Evolutionary conservation across 495 filamentous ascomycete species (phyloP), one percentile per base, ranked within the genome.

Genomic region (Penicillium verhagenii): DNA sequence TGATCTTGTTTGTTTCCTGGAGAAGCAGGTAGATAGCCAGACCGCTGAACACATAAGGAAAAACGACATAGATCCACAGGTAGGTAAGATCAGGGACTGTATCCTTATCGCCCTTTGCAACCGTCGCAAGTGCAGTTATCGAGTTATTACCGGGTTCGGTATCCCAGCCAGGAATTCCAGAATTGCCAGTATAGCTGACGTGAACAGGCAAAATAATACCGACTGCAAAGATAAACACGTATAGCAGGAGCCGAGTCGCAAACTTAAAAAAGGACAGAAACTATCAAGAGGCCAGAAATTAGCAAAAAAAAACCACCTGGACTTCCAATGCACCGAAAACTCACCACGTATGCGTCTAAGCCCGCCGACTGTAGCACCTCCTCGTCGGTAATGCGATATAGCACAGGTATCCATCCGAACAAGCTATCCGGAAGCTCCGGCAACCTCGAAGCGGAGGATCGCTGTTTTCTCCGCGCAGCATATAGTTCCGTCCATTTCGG

Each of bases 251-350:
- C 58, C 89, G 87, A 46, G 92, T 89, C 16, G 94, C 86, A 81
- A 96, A 91, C 65, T 91, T 90, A 74, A 97, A 96, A 73, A 97
- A 97, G 20, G 85, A 83, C 11, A 99, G 79, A 60, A 97, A 96
- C 89, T 92, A 61, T 16, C 18, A 9, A 8, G 14, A 18, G n/a
- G 18, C 23, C 10, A n/a, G 20, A 50, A 24, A n/a, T 38, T 31
- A 45, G 40, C 40, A 33, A 21, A 40, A n/a, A 14, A 14, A n/a
- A n/a, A n/a, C n/a, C n/a, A n/a, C n/a, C n/a, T n/a, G n/a, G n/a
- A n/a, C n/a, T n/a, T n/a, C n/a, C n/a, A n/a, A 2, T 3, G 2
- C 6, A 6, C 35, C 13, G 25, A 11, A 38, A 13, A 81, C 87
- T 67, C 71, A 92, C 89, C 58, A 96, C 94, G 71, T 87, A 99